Conservation (phyloP, 352 stramenopile genomes). For the Phytophthora meadii region DNA sequence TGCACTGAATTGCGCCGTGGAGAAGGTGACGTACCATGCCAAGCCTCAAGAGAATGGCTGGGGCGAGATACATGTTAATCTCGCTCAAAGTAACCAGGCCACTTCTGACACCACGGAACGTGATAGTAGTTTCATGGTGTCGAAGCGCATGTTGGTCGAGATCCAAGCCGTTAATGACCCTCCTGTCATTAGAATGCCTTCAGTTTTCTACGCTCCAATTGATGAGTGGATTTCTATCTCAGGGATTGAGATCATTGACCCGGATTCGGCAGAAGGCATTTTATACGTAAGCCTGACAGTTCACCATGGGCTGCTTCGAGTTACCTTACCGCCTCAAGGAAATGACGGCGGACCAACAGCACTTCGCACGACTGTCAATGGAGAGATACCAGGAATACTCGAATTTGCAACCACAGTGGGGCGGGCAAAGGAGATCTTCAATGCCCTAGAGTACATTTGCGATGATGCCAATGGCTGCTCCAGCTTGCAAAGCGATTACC, state of each 20-base stretch:
- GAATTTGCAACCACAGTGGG: constrained; percentile 47
- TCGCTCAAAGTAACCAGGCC: constrained; percentile 28
- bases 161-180: constrained; percentile 56
- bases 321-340: constrained; percentile 1
- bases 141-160: constrained; percentile 47
- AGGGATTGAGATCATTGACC: constrained; percentile 44
- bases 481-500: constrained; percentile 36
- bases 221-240: constrained; percentile 36
- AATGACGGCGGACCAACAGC: constrained; percentile 7
- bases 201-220: constrained; percentile 37
- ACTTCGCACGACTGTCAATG: constrained; percentile 12
- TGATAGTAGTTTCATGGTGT: constrained; percentile 37
- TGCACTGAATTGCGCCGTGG: constrained; percentile 57
- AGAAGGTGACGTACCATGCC: constrained; percentile 58
- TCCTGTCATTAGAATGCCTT: constrained; percentile 40
- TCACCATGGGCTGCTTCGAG: constrained; percentile 44
- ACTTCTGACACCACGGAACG: constrained; percentile 1
- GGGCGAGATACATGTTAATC: constrained; percentile 53
- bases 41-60: constrained; percentile 30
- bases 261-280: constrained; percentile 46
- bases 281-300: constrained; percentile 56
- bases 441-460: constrained; percentile 47
- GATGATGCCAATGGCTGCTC: constrained; percentile 33
- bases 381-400: constrained; percentile 16
- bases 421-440: constrained; percentile 32